phyloP scores from a whole-genome alignment of 768 basidiomycete species.

The Mycena kentingensis region DNA sequence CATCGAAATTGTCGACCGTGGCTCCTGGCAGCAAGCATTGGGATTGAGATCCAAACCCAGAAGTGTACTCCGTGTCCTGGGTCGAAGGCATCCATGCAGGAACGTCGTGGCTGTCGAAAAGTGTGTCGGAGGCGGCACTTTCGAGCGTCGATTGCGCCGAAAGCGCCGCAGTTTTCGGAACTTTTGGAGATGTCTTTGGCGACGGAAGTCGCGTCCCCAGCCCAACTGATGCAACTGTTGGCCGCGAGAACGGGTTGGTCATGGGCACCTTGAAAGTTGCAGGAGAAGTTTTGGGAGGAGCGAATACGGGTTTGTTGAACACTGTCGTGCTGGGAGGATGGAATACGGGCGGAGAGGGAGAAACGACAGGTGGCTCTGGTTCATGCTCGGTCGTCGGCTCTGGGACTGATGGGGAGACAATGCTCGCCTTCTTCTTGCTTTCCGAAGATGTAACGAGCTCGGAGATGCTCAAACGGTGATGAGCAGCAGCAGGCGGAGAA shows the following conservation, averaged over 20 bases:
- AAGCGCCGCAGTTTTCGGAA: conserved; percentile 30
- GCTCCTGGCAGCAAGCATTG: conserved; percentile 28
- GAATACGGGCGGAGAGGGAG: conserved; percentile 46
- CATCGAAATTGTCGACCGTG: conserved; percentile 41
- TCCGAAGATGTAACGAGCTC: conserved; percentile 55
- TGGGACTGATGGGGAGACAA: background rate
- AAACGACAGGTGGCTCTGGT: conserved; percentile 50
- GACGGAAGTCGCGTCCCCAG: conserved; percentile 39
- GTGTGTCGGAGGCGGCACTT: conserved; percentile 48
- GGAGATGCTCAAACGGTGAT: conserved; percentile 55
- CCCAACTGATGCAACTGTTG: conserved; percentile 48
- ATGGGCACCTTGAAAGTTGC: conserved; percentile 38
- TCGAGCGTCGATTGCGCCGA: conserved; percentile 59
- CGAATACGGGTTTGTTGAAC: conserved; percentile 55
- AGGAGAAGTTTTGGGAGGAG: conserved; percentile 23
- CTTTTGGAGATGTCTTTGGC: conserved; percentile 31
- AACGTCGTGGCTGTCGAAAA: conserved; percentile 51
- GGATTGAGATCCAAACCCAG: conserved; percentile 38
- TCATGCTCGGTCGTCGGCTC: background rate
- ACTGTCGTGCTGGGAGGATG: conserved; percentile 46
- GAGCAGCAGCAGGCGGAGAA: conserved; percentile 2
- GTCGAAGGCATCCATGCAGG: conserved; percentile 60
- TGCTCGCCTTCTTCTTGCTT: conserved; percentile 33
- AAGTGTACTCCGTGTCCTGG: conserved; percentile 60
- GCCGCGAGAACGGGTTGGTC: conserved; percentile 42